Evolutionary conservation across 371 early-diverging fungal species (phyloP).

Genomic region (Actinomortierella wolfii): DNA sequence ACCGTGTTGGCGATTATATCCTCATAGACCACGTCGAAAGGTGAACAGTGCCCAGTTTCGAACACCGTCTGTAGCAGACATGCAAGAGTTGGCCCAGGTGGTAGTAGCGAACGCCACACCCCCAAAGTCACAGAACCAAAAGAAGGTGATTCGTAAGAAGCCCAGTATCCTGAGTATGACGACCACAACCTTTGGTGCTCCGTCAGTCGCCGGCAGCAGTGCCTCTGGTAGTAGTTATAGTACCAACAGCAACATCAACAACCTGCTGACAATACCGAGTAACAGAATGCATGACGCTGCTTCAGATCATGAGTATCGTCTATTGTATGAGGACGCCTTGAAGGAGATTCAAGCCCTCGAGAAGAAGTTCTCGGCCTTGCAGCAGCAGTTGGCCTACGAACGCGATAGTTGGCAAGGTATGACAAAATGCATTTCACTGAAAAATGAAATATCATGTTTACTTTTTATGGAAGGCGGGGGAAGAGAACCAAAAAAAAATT

Average conservation of each 20-base stretch:
- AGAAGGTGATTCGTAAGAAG: constrained; percentile 1
- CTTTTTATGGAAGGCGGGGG: no score
- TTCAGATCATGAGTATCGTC: constrained; percentile 24
- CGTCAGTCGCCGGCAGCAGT: constrained; percentile 28
- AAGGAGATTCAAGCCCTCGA: constrained; percentile 47
- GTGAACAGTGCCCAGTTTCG: constrained; percentile 39
- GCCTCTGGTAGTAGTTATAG: constrained; percentile 21
- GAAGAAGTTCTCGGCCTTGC: constrained; percentile 22
- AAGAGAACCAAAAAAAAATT: no score
- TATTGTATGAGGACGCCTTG: constrained; percentile 39
- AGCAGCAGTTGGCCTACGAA: constrained; percentile 34
- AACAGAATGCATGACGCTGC: neutral
- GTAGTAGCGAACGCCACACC: constrained; percentile 37
- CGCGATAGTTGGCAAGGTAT: constrained; percentile 41
- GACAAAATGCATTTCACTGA: no score
- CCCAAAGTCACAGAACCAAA: constrained; percentile 26
- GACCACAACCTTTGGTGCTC: constrained; percentile 22
- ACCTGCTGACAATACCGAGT: constrained; percentile 10
- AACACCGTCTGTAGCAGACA: constrained; percentile 27
- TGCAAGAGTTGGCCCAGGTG: constrained; percentile 22
- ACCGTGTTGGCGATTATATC: no score
- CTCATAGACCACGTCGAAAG: constrained; percentile 30
- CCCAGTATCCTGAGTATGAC: constrained; percentile 36
- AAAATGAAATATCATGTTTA: no score
- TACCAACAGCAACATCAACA: neutral